Percentiles rank a stretch among this genome's conserved stretches.
Evolutionary conservation across 2,329 filamentous ascomycete species (phyloP).

Genomic region (Mycogone perniciosa): DNA sequence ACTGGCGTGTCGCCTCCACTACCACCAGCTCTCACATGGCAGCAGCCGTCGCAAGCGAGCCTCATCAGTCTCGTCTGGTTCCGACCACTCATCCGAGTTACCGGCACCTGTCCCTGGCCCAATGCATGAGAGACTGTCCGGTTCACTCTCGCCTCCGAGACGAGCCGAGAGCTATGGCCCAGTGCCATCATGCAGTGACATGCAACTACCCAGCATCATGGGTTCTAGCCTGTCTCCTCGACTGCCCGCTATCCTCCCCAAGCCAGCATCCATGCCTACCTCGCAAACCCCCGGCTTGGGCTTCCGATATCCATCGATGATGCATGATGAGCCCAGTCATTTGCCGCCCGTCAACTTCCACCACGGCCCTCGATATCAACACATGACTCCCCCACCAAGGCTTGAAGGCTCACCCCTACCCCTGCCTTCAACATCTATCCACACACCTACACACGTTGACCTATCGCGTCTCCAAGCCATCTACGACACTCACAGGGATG

Average conservation of each 20-base stretch:
- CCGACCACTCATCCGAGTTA: conserved; percentile 46
- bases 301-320: conserved; percentile 35
- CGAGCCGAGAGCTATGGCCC: conserved; percentile 40
- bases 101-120: conserved; percentile 44
- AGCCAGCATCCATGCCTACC: conserved; percentile 50
- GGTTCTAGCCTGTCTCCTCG: conserved; percentile 38
- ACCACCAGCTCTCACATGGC: conserved; percentile 77
- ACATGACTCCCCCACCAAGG: conserved; percentile 31
- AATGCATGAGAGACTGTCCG: conserved; percentile 41
- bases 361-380: conserved; percentile 14
- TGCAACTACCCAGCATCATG: conserved; percentile 51
- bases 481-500: conserved; percentile 62
- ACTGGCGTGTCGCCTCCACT: conserved; percentile 79
- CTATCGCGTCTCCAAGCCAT: conserved; percentile 61
- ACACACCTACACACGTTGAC: conserved; percentile 46
- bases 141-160: conserved; percentile 43
- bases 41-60: conserved; percentile 74
- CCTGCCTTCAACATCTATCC: conserved; percentile 26
- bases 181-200: conserved; percentile 38
- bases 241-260: conserved; percentile 59
- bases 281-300: conserved; percentile 31
- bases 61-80: conserved; percentile 60
- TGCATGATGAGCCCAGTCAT: conserved; percentile 40
- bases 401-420: conserved; percentile 53
- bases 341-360: conserved; percentile 37